These are phyloP conservation scores for Sporothrix luriei DNA, from an alignment of 2,329 filamentous ascomycete species.

Conservation along the genomic window DNA sequence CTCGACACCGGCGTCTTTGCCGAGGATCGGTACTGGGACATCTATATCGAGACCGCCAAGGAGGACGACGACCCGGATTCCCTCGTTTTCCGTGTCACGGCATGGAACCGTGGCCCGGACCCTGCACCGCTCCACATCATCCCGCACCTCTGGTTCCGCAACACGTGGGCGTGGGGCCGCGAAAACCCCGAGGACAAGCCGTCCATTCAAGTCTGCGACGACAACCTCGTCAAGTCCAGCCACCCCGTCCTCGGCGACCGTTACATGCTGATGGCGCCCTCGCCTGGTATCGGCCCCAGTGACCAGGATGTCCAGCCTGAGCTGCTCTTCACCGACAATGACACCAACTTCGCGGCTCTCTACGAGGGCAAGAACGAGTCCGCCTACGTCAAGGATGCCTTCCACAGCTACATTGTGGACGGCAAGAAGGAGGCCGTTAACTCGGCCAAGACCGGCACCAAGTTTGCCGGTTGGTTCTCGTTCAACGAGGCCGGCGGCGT, in stretches of 20 bases:
- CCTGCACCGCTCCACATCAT: conserved; percentile 90
- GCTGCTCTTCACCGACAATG: conserved; percentile 92
- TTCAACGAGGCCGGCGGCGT: conserved; percentile 91
- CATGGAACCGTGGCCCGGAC: conserved; percentile 92
- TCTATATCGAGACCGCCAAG: conserved; percentile 94
- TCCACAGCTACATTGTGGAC: conserved; percentile 84
- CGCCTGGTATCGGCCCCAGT: conserved; percentile 76
- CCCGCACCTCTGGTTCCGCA: conserved; percentile 94
- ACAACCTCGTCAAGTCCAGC: conserved; percentile 72
- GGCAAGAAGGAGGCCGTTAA: conserved; percentile 80
- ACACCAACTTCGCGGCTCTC: conserved; percentile 79
- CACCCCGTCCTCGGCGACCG: conserved; percentile 81
- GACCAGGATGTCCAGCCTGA: conserved; percentile 83
- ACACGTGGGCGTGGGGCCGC: conserved; percentile 94
- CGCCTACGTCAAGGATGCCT: conserved; percentile 91
- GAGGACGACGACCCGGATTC: conserved; percentile 90
- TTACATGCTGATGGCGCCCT: conserved; percentile 83
- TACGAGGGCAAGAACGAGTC: conserved; percentile 78
- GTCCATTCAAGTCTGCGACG: conserved; percentile 66
- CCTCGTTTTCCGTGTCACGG: conserved; percentile 89
- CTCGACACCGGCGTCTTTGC: conserved; percentile 86
- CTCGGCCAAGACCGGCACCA: conserved; percentile 77
- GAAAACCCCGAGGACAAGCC: conserved; percentile 78
- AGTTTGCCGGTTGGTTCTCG: conserved; percentile 86
- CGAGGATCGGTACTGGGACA: conserved; percentile 93